A percentile compares a stretch with the other conserved stretches of the same genome.
These are phyloP conservation scores for Septoria petroselini DNA, from an alignment of 2,329 filamentous ascomycete genomes.

Conservation along the genomic window DNA sequence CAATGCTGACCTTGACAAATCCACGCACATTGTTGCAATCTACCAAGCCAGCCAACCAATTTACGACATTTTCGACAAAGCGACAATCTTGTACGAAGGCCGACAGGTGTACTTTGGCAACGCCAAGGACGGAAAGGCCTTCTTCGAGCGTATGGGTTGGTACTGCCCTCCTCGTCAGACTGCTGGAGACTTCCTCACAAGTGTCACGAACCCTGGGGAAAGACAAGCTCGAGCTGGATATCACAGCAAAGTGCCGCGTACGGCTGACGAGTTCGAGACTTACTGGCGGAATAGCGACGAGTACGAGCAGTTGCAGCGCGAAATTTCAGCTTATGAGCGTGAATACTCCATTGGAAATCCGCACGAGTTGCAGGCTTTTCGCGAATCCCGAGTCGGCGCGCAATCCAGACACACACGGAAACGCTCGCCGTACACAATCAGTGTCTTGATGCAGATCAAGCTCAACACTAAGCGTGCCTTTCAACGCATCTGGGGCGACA, in stretches of 20 bases:
- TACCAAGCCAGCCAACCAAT: slow-evolving; percentile 53
- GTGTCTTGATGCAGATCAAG: slow-evolving; percentile 70
- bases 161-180: slow-evolving; percentile 65
- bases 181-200: slow-evolving; percentile 67
- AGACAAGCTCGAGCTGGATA: slow-evolving; percentile 55
- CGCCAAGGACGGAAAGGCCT: slow-evolving; percentile 56
- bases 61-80: slow-evolving; percentile 71
- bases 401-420: slow-evolving; percentile 52
- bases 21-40: slow-evolving; percentile 55
- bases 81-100: slow-evolving; percentile 70
- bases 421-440: slow-evolving; percentile 78
- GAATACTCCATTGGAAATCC: slow-evolving; percentile 46
- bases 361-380: slow-evolving; percentile 42
- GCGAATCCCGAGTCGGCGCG: slow-evolving; percentile 43
- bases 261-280: slow-evolving; percentile 64
- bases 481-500: slow-evolving; percentile 5
- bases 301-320: slow-evolving; percentile 43
- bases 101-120: slow-evolving; percentile 73
- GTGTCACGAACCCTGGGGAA: slow-evolving; percentile 63
- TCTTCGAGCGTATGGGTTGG: slow-evolving; percentile 68
- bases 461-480: slow-evolving; percentile 60
- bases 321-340: slow-evolving; percentile 54
- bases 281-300: slow-evolving; percentile 51
- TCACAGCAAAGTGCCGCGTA: slow-evolving; percentile 62
- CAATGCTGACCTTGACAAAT: slow-evolving; percentile 50